Evolutionary conservation across 139 green algal genomes (phyloP).

Genomic region (Micractinium conductrix): DNA sequence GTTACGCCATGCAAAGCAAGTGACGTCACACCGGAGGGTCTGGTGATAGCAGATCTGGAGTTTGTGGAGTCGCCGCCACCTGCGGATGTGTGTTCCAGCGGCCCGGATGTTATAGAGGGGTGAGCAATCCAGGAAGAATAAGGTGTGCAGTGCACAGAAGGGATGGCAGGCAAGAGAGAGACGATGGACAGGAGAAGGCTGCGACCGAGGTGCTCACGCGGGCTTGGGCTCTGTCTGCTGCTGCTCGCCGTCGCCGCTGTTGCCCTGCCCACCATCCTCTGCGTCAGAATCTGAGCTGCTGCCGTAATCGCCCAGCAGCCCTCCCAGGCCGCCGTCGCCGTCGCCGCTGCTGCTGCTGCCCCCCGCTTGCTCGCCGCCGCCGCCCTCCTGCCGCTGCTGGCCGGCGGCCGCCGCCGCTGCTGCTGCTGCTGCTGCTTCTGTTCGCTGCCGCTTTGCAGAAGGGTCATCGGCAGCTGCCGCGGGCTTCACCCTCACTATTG

Average conservation of each 20-base stretch:
- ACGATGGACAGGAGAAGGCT: too few species aligned
- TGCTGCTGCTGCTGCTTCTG: not conserved
- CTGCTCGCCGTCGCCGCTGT: not conserved
- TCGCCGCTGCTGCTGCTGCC: conserved; percentile 8
- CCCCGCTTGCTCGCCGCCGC: not conserved
- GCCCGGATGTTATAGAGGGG: too few species aligned
- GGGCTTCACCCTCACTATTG: conserved; percentile 21
- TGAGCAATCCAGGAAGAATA: too few species aligned
- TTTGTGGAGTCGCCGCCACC: too few species aligned
- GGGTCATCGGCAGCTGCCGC: not conserved
- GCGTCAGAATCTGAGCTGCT: not conserved
- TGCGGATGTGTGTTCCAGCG: too few species aligned
- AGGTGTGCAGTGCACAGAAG: too few species aligned
- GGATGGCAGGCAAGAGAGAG: too few species aligned
- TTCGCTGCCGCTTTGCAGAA: conserved; percentile 12
- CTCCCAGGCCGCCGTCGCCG: conserved; percentile 14
- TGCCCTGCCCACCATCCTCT: not conserved
- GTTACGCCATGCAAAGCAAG: too few species aligned
- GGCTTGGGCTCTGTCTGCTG: not conserved
- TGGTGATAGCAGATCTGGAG: too few species aligned
- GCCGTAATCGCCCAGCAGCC: conserved; percentile 17
- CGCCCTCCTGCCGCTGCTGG: conserved; percentile 3
- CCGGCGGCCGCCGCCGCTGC: not conserved
- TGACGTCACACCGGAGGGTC: too few species aligned
- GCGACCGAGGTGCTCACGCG: too few species aligned